phyloP scores from a whole-genome alignment of 306 rosid genomes.

The Gillenia trifoliata region DNA sequence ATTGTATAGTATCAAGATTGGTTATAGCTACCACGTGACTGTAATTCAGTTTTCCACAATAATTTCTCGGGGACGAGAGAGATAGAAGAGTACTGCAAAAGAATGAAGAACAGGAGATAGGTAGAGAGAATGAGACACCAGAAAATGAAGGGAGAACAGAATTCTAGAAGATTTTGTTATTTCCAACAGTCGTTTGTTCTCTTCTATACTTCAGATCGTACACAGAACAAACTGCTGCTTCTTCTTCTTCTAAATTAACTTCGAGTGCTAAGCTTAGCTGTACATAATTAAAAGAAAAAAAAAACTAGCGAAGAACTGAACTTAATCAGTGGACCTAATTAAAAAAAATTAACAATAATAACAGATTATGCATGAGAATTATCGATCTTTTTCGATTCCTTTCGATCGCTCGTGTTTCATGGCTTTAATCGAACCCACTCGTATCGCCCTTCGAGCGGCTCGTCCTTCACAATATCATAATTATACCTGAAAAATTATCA shows the following conservation, averaged over 20 bases:
- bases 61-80: no score
- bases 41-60: no score
- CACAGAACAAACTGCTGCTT: background rate
- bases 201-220: background rate
- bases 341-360: background rate
- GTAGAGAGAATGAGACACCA: background rate
- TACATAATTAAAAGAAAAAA: background rate
- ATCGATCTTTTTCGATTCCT: background rate
- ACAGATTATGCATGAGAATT: slow-evolving; percentile 1
- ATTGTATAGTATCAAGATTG: no score
- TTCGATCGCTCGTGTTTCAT: slow-evolving; percentile 13
- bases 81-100: no score
- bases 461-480: slow-evolving; percentile 64
- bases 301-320: slow-evolving; percentile 19
- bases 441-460: slow-evolving; percentile 81
- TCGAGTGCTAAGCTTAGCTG: background rate
- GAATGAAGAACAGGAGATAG: background rate
- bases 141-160: background rate
- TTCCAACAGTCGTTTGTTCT: background rate
- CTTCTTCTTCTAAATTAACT: background rate
- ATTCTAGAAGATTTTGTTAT: slow-evolving; percentile 3
- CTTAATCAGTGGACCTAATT: background rate
- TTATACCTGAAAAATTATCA: slow-evolving; percentile 55
- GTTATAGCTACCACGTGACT: no score
- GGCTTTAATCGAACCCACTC: slow-evolving; percentile 81